These are phyloP conservation scores for Lumnitzera racemosa DNA, from an alignment of 345 rosid genomes.

Conservation along the genomic window DNA sequence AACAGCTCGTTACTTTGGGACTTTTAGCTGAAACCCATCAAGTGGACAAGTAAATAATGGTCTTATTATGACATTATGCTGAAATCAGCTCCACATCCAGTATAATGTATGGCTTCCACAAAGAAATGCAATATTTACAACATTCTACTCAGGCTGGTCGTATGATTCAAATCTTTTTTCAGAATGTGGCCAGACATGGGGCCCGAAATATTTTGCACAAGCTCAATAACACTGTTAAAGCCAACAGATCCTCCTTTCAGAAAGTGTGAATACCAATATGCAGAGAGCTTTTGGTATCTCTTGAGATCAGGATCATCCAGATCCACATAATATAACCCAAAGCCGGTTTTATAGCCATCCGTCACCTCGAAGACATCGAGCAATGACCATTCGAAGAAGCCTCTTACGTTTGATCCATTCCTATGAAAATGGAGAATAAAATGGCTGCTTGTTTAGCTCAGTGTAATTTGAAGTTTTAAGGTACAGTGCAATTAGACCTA, in stretches of 20 bases:
- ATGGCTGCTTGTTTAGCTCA: not conserved
- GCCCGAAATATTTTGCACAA: not conserved
- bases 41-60: no score
- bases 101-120: no score
- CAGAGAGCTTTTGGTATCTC: slow-evolving; percentile 17
- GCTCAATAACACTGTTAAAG: not conserved
- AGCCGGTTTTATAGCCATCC: slow-evolving; percentile 13
- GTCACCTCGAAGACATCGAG: slow-evolving; percentile 14
- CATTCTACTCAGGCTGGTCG: no score
- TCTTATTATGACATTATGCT: no score
- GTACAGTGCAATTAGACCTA: not conserved
- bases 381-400: slow-evolving; percentile 20
- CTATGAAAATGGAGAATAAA: not conserved
- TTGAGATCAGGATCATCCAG: slow-evolving; percentile 12
- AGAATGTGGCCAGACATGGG: not conserved
- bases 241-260: slow-evolving; percentile 8
- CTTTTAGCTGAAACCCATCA: no score
- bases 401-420: slow-evolving; percentile 17
- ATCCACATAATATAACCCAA: slow-evolving; percentile 17
- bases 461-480: not conserved
- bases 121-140: no score
- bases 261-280: slow-evolving; percentile 16
- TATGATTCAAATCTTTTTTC: no score
- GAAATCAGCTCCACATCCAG: no score
- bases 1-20: no score